A percentile compares a stretch with the other conserved stretches of the same genome.
These are phyloP conservation scores for Magnaporthiopsis incrustans DNA, from an alignment of 2,329 filamentous ascomycete genomes.

Conservation along the genomic window DNA sequence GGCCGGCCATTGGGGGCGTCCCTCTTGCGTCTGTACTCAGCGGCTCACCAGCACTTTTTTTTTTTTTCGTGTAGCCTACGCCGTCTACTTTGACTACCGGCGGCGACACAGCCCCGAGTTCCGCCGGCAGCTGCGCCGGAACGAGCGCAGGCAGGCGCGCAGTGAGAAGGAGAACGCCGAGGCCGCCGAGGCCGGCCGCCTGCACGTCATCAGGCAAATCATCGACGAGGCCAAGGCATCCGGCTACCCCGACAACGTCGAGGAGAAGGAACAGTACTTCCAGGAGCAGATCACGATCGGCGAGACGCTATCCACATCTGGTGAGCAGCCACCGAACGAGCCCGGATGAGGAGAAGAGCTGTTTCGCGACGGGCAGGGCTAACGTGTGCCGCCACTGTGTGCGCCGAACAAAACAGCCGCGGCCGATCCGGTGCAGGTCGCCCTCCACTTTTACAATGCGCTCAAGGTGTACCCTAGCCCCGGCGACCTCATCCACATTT, in stretches of 20 bases:
- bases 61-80: slow-evolving; percentile 42
- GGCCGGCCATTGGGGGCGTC: no score
- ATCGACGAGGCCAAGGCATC: slow-evolving; percentile 81
- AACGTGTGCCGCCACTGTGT: not conserved
- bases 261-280: slow-evolving; percentile 94
- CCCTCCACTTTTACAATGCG: slow-evolving; percentile 94
- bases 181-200: slow-evolving; percentile 56
- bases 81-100: slow-evolving; percentile 61
- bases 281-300: slow-evolving; percentile 90
- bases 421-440: slow-evolving; percentile 65
- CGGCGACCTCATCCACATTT: slow-evolving; percentile 87
- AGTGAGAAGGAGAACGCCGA: slow-evolving; percentile 66
- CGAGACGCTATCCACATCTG: slow-evolving; percentile 74
- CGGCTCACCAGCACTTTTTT: slow-evolving; percentile 3
- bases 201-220: slow-evolving; percentile 63
- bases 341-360: not conserved
- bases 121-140: slow-evolving; percentile 61
- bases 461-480: slow-evolving; percentile 97
- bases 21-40: not conserved
- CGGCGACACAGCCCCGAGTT: slow-evolving; percentile 58
- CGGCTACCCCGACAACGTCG: slow-evolving; percentile 82
- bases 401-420: slow-evolving; percentile 37
- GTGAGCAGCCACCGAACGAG: slow-evolving; percentile 45
- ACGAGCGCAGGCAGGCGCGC: slow-evolving; percentile 65
- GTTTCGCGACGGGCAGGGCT: not conserved